Evolutionary conservation across 176 grass and related monocot genomes (phyloP), one percentile per base, ranked within the genome.

Genomic region (Aechmea fasciata): DNA sequence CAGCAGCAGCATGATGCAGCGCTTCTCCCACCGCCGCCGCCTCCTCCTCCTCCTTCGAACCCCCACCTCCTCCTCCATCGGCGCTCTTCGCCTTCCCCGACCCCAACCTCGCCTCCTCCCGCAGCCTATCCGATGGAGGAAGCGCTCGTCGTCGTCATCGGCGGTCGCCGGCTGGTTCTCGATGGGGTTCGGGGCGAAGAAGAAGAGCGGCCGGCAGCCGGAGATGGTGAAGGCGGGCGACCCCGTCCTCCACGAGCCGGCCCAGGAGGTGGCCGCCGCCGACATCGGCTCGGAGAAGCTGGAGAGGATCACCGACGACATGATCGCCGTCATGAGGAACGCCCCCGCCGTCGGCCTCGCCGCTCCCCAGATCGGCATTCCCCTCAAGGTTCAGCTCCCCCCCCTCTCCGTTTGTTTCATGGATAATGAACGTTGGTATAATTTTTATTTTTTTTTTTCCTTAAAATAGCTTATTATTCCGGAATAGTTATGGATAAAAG

Each of bases 281-380:
- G 93, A 97, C 53, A 70, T 92, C 13, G 33, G 61, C 19, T 92
- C 93, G 0, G 89, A 92, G 74, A 90, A 82, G 69, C 75, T 97
- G 13, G 81, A 97, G 72, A 91, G 63, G 50, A n/a, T 90, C 71
- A 90, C 92, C 75, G 89, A 90, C 19, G 82, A 86, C 67, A 93
- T 97, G 87, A 76, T 97, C 78, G 52, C 85, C 59, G 66, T 87
- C 74, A 93, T 97, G 84, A 88, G 94, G 71, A 83, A 80, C 64
- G 89, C 77, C 22, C 86, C 94, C 10, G 89, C 87, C 68, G 89
- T 97, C 23, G 94, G 94, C 76, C 89, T 97, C 65, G 94, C 94
- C 52, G 94, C 89, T 59, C 89, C 89, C 19, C 89, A 97, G 83
- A 90, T 97, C 48, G 89, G 94, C 5, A 66, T 90, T 59, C 82